Base-by-base conservation (phyloP, 2,329 filamentous ascomycete genomes). In the Aspergillus sp. region DNA sequence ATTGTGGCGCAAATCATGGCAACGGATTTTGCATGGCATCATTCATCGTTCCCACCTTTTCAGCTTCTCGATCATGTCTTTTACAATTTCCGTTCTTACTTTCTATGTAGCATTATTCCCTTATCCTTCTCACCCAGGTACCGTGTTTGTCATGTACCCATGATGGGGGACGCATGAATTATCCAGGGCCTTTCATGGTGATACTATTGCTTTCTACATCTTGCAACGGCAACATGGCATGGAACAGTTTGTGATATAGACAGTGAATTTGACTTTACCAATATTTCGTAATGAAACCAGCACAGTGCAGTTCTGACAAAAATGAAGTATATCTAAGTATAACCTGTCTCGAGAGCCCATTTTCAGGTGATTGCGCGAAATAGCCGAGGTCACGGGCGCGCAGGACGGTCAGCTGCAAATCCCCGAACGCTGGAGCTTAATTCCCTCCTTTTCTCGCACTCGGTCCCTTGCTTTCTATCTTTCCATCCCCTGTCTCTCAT, bases 1-100 rank as follows among this genome's bases (percentile, higher is more conserved):
- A 61, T 51, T 68, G 58, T 54, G 70, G 72, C 64, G 66, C 63
- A 67, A 57, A 65, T 66, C 65, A 64, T 62, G 67, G 66, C 62
- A 67, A 70, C 61, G 68, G 62, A 57, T 64, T 62, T 68, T 66
- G 64, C 66, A 69, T 65, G 63, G 63, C 57, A 65, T 59, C 59
- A 55, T 58, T 60, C 53, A 62, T 64, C 61, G 58, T 19, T 62
- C 60, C 54, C 51, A 53, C 58, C 57, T 59, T 65, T 50, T 58
- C 60, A 48, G 51, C 53, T 59, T 58, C 51, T 53, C 50, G 54
- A 57, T 59, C 61, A 53, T 54, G 32, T 36, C 10, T 59, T 47
- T 54, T 60, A 51, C 27, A 48, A 17, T 59, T 57, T 47, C 51
- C 32, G n/a, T 48, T 56, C 15, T 52, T 54, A 47, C 56, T 44